Conservation (phyloP, 768 basidiomycete genomes). For the Lactarius vividus region DNA sequence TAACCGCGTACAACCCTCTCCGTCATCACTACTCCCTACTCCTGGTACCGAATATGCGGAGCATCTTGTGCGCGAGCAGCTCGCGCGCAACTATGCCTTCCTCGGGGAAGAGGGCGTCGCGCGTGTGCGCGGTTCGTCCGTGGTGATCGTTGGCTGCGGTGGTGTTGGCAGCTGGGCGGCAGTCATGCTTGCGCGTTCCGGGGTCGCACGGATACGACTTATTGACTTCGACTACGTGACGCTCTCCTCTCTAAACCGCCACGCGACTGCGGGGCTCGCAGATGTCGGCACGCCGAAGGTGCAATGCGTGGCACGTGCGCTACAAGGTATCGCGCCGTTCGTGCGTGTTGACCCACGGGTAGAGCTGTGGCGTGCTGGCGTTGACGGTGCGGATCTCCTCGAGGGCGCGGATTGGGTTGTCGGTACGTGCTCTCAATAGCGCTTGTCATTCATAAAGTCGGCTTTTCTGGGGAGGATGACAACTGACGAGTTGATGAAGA, state of each 20-base stretch:
- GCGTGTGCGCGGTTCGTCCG: constrained; percentile 67
- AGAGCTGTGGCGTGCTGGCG: constrained; percentile 85
- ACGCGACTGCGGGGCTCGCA: constrained; percentile 82
- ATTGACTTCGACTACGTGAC: constrained; percentile 97
- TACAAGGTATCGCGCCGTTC: constrained; percentile 78
- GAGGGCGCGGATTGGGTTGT: constrained; percentile 94
- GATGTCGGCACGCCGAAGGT: constrained; percentile 97
- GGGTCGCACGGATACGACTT: constrained; percentile 73
- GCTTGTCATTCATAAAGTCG: not conserved
- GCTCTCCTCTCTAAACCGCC: constrained; percentile 90
- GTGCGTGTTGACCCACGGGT: constrained; percentile 80
- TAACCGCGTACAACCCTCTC: constrained; percentile 6
- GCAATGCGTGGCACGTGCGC: constrained; percentile 61
- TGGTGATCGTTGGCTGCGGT: constrained; percentile 92
- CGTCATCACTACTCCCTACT: not conserved
- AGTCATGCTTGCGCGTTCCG: constrained; percentile 90
- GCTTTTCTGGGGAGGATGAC: constrained; percentile 19
- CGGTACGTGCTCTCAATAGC: constrained; percentile 43
- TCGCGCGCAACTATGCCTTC: constrained; percentile 93
- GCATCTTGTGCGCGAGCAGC: constrained; percentile 80
- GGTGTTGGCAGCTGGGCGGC: constrained; percentile 97
- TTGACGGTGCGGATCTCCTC: constrained; percentile 61
- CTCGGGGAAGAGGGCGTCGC: constrained; percentile 88
- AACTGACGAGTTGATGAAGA: constrained; percentile 43
- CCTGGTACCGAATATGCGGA: constrained; percentile 57